Percentiles rank a stretch among this genome's conserved stretches.
Conservation (phyloP, 2,329 filamentous ascomycete species). For the Leptodontidium sp. region DNA sequence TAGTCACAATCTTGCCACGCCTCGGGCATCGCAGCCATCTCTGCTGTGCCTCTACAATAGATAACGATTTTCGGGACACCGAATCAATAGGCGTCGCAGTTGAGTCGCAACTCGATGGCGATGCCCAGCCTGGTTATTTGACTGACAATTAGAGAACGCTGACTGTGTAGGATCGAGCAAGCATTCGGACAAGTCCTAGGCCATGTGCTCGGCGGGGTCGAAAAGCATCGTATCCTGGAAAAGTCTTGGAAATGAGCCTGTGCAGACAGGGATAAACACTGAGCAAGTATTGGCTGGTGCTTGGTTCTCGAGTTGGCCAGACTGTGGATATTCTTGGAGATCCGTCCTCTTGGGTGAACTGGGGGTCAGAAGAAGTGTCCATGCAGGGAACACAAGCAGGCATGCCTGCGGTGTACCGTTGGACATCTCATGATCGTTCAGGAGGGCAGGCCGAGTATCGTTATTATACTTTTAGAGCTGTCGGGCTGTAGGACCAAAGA, state of each 20-base stretch:
- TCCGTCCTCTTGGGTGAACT: conserved; percentile 1
- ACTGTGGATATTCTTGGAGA: conserved; percentile 8
- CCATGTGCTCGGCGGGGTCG: conserved; percentile 7
- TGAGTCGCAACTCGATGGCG: background rate
- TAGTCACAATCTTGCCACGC: conserved; percentile 9
- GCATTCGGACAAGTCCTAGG: background rate
- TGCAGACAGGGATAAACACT: background rate
- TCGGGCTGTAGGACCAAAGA: background rate
- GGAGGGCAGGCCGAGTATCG: background rate
- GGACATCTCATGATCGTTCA: background rate
- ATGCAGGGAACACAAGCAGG: conserved; percentile 1
- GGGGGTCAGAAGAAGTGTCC: background rate
- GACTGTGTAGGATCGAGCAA: conserved; percentile 5
- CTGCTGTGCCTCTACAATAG: background rate
- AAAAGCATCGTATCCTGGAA: conserved; percentile 2
- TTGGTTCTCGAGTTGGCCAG: background rate
- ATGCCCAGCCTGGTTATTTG: background rate
- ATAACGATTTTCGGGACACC: background rate
- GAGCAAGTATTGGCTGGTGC: conserved; percentile 9
- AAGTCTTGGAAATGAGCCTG: conserved; percentile 7
- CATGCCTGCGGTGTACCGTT: background rate
- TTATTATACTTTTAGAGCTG: background rate
- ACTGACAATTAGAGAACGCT: background rate
- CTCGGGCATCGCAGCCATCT: background rate
- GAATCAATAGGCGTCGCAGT: background rate